Conservation (phyloP, 2,329 filamentous ascomycete genomes). For the Colletotrichum navitas region DNA sequence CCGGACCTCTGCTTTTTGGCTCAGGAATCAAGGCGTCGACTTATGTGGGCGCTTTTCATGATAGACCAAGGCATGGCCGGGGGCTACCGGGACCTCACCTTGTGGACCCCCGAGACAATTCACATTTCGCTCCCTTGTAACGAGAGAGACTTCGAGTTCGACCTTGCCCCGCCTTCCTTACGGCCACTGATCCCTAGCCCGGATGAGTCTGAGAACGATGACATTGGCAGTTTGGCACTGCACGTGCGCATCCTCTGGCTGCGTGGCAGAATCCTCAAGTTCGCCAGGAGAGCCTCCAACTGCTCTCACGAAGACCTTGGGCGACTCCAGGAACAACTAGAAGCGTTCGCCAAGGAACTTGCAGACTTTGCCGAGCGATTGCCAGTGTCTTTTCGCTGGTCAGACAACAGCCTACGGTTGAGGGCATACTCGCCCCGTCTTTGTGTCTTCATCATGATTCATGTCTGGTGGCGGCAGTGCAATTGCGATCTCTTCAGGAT, state of each 20-base stretch:
- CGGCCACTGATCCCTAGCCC: slow-evolving; percentile 59
- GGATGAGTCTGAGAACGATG: slow-evolving; percentile 62
- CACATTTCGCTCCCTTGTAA: slow-evolving; percentile 63
- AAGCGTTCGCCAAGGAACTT: slow-evolving; percentile 62
- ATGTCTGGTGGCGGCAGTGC: slow-evolving; percentile 71
- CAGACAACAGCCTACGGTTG: slow-evolving; percentile 67
- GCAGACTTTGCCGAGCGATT: slow-evolving; percentile 66
- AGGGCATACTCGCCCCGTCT: slow-evolving; percentile 69
- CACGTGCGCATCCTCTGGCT: slow-evolving; percentile 69
- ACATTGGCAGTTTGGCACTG: slow-evolving; percentile 67
- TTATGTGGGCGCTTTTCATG: slow-evolving; percentile 64
- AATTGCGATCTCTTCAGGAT: slow-evolving; percentile 69
- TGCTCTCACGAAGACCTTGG: slow-evolving; percentile 52
- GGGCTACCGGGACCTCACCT: slow-evolving; percentile 60
- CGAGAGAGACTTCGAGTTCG: slow-evolving; percentile 61
- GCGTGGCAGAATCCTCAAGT: slow-evolving; percentile 66
- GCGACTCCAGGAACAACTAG: slow-evolving; percentile 57
- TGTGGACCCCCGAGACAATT: slow-evolving; percentile 59
- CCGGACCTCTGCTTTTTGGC: slow-evolving; percentile 58
- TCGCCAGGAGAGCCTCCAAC: slow-evolving; percentile 60
- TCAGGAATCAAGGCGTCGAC: slow-evolving; percentile 58
- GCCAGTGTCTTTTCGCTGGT: slow-evolving; percentile 69
- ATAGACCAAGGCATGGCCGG: slow-evolving; percentile 62
- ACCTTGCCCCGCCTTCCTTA: slow-evolving; percentile 67
- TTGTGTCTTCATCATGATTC: slow-evolving; percentile 71